Evolutionary conservation across 2,329 filamentous ascomycete species (phyloP), one percentile per base, ranked within the genome.

Genomic region (Ceratocystis cubensis): DNA sequence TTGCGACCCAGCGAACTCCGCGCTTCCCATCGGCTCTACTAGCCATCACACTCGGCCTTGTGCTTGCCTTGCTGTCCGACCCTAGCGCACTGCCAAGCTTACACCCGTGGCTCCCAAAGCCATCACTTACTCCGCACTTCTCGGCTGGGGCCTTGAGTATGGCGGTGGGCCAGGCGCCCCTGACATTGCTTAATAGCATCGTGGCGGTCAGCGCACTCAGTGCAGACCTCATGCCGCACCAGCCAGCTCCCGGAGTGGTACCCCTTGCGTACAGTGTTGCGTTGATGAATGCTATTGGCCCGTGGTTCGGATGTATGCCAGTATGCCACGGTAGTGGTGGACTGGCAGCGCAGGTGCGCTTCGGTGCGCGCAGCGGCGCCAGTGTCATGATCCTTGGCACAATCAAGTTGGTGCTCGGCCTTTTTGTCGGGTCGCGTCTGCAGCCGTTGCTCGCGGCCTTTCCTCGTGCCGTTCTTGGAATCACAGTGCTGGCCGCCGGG

Each of bases 221-320:
- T 0, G 78, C 82, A 0, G 90, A 96, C 72, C 80, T 97, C 10
- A 79, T 96, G 2, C 90, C 91, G 0, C 77, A 83, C 1, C 75
- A 88, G 2, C 81, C 83, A 0, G 70, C 86, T 0, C 90, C 91
- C 0, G 84, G 84, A 0, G 87, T 91, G 5, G 93, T 90, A 0
- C 80, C 85, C 0, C 80, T 97, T 37, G 93, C 92, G 1, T 74
- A 92, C 68, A 96, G 90, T 65, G 89, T 97, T 3, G 86, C 87
- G 0, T 72, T 80, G 1, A 95, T 96, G 84, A 97, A 97, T 73
- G 78, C 96, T 2, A 74, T 88, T 0, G 88, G 88, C 17, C 92
- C 89, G 72, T 96, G 90, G 89, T 95, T 96, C 72, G 92, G 92
- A 61, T 88, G 88, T 4, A 97, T 96, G 94, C 94, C 93, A 2